These are phyloP conservation scores for Exophiala mesophila DNA, from an alignment of 2,329 filamentous ascomycete species.

Conservation along the genomic window DNA sequence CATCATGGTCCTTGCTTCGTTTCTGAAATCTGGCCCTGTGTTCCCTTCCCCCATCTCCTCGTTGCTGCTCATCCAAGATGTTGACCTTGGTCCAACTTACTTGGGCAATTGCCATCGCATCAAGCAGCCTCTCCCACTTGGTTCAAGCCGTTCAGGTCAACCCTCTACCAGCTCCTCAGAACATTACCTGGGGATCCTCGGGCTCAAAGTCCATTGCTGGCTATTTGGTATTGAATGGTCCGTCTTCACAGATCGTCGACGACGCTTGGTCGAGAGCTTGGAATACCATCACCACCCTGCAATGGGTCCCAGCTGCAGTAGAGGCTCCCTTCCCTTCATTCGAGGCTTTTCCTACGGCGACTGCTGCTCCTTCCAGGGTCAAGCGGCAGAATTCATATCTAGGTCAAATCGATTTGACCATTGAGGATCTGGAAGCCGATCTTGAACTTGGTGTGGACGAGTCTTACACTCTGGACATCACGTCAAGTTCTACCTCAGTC, in stretches of 20 bases:
- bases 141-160: slow-evolving; percentile 46
- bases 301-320: slow-evolving; percentile 51
- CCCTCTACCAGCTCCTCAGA: slow-evolving; percentile 50
- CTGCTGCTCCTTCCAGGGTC: slow-evolving; percentile 12
- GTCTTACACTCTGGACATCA: slow-evolving; percentile 49
- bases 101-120: neutral
- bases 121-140: neutral
- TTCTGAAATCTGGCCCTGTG: no score
- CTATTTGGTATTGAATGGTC: slow-evolving; percentile 36
- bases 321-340: slow-evolving; percentile 50
- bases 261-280: slow-evolving; percentile 50
- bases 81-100: neutral
- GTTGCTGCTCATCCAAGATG: no score
- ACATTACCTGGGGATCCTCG: slow-evolving; percentile 50
- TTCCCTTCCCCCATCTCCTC: no score
- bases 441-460: slow-evolving; percentile 55
- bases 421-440: slow-evolving; percentile 43
- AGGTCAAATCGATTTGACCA: slow-evolving; percentile 42
- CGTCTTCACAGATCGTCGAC: slow-evolving; percentile 36
- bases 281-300: slow-evolving; percentile 44
- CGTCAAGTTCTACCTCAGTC: slow-evolving; percentile 37
- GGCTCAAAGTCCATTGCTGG: slow-evolving; percentile 44
- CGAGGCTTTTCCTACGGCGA: slow-evolving; percentile 46
- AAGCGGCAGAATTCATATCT: slow-evolving; percentile 29
- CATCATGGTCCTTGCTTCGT: no score